phyloP scores from a whole-genome alignment of 441 rosid species.

The Cnidoscolus chayamansa region DNA sequence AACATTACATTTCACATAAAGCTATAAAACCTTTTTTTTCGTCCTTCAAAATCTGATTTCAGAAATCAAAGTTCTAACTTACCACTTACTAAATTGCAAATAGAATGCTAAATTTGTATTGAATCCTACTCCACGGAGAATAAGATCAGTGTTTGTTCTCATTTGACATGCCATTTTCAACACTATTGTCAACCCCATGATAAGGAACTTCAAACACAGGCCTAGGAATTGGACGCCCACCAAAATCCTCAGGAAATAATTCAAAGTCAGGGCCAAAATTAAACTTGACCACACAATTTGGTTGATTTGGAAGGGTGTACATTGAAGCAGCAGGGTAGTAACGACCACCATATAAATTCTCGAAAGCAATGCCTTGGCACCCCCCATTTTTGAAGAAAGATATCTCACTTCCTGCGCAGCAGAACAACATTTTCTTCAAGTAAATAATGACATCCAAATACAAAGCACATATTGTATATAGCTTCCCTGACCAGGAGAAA shows the following conservation, averaged over 20 bases:
- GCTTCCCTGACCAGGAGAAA: background rate
- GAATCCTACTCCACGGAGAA: conserved; percentile 25
- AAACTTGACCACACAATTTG: conserved; percentile 81
- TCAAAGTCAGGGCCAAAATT: conserved; percentile 93
- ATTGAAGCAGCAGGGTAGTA: conserved; percentile 97
- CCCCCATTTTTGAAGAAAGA: conserved; percentile 85
- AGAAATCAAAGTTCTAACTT: conserved; percentile 33
- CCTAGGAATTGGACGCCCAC: conserved; percentile 63
- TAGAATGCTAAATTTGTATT: conserved; percentile 30
- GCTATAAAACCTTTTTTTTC: conserved; percentile 16
- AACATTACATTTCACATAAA: conserved; percentile 20
- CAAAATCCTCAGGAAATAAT: conserved; percentile 64
- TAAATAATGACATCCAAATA: conserved; percentile 11
- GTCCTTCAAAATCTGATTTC: conserved; percentile 24
- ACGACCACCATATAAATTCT: conserved; percentile 75
- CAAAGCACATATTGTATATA: background rate
- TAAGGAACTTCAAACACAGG: conserved; percentile 82
- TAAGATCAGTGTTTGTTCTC: conserved; percentile 52
- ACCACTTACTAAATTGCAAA: conserved; percentile 26
- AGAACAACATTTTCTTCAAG: conserved; percentile 15
- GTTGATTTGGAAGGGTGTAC: conserved; percentile 93
- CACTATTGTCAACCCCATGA: conserved; percentile 58
- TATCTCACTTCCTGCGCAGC: conserved; percentile 84
- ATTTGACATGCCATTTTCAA: conserved; percentile 52
- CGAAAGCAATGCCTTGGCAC: conserved; percentile 91